These are phyloP conservation scores for Globisporangium solare DNA, from an alignment of 352 stramenopile species.

Conservation along the genomic window DNA sequence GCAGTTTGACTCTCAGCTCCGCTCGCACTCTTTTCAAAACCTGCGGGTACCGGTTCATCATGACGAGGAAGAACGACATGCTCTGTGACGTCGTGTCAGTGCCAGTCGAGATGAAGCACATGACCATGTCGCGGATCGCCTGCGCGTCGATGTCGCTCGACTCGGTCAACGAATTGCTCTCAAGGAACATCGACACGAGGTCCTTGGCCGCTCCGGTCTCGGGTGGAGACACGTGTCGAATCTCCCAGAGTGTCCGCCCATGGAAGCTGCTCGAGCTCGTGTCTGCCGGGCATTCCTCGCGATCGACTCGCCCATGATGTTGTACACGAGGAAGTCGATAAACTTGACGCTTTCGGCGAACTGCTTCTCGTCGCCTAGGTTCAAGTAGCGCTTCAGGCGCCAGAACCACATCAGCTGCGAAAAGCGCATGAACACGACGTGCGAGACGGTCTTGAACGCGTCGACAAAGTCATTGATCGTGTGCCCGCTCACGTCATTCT, in stretches of 20 bases:
- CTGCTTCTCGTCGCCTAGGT: constrained; percentile 27
- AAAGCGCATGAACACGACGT: constrained; percentile 29
- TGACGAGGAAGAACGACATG: constrained; percentile 71
- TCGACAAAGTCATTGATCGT: too few species aligned
- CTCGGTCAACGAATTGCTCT: constrained; percentile 2
- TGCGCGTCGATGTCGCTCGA: constrained; percentile 13
- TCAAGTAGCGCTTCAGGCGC: constrained; percentile 35
- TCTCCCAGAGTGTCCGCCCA: too few species aligned
- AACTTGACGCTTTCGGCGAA: constrained; percentile 27
- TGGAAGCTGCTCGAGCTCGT: too few species aligned
- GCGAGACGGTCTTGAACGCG: constrained; percentile 10
- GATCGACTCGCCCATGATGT: constrained; percentile 3
- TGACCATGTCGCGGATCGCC: constrained; percentile 50
- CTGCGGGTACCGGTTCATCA: constrained; percentile 64
- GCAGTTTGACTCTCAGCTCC: constrained; percentile 34
- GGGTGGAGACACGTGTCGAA: too few species aligned
- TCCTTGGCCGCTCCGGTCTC: constrained; percentile 10
- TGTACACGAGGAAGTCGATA: constrained; percentile 28
- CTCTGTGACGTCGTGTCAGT: constrained; percentile 68
- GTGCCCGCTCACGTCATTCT: too few species aligned
- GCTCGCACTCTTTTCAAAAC: constrained; percentile 37
- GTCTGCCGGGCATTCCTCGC: neutral
- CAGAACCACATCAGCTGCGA: constrained; percentile 44
- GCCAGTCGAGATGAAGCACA: constrained; percentile 76
- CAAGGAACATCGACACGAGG: constrained; percentile 45